Base-by-base conservation (phyloP, 2,329 filamentous ascomycete species). In the Colletotrichum chlorophyti region DNA sequence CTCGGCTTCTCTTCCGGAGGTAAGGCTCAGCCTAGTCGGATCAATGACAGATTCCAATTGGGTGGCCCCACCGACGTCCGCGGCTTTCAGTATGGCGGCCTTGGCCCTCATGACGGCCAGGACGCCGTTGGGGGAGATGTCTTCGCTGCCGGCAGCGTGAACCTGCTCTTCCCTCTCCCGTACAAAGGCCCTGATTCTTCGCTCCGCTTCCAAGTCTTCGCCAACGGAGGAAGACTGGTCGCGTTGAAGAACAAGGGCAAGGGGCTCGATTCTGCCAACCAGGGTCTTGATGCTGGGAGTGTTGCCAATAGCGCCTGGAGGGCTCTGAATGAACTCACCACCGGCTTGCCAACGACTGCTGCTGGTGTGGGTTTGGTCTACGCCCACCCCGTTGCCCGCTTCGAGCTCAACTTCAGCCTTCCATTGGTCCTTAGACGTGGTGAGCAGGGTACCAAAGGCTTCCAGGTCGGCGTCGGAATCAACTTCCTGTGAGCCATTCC, bases 401-500 rank as follows among this genome's bases (percentile, higher is more conserved):
- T 99, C 64, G 95, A 99, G 78, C 80, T 99, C 65, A 99, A 99
- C 75, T 97, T 99, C 72, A 93, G 91, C 66, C 74, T 99, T 65
- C 95, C 95, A 1, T 73, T 99, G 58, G 88, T 94, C 15, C 74
- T 92, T 68, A 84, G 95, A 58, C 88, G 84, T 63, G 93, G 92
- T 31, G 95, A 99, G 76, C 89, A 95, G 66, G 89, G 87, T 14
- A 86, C 94, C 53, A 99, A 99, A 77, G 95, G 95, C 1, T 71
- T 99, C 63, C 93, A 95, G 72, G 88, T 99, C 67, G 95, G 95
- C n/a, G 91, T 99, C 35, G 95, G 95, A 46, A 93, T 99, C 70
- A 96, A 91, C 76, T 97, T 99, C 72, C 77, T 98, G 82, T 98
- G 90, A 32, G 42, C 14, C 26, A 47, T 14, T 45, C 7, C 4